Base-by-base conservation (phyloP, 805 yeast genomes). In the Metschnikowia colocasiae region DNA sequence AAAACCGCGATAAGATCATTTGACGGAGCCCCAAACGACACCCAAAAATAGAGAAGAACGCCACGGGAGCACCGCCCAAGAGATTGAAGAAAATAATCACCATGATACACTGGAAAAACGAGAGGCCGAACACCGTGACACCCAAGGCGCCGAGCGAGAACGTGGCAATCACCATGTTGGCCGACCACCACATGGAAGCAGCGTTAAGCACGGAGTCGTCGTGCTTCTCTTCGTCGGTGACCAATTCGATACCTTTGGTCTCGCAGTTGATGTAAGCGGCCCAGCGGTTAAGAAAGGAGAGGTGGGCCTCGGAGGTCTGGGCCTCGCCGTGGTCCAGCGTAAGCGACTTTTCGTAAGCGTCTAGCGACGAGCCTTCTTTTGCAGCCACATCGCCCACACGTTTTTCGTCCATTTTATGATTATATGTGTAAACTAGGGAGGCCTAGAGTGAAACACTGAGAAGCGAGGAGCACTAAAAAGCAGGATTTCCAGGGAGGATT, bases 171-270 rank as follows among this genome's bases (percentile, higher is more conserved):
- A 87, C 96, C 77, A 87, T 74, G 68, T 90, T 89, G 31, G 95
- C 95, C 6, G 95, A 85, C 58, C 85, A 76, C 96, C 96, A 90
- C 92, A 90, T 86, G 42, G 91, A 74, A 38, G 89, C 88, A 26
- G 94, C 86, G 54, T 78, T 79, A 69, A 79, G 71, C 50, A 85
- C 61, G 31, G 87, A 81, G 38, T 75, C 76, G 52, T 83, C 88
- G 39, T 78, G 75, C 63, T 87, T 83, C 65, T 87, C 92, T 38
- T 83, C 86, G 51, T 85, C 95, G 7, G 87, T 81, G 47, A 91
- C 78, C 35, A 85, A 74, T 59, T 88, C 96, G 53, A 91, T 82
- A 66, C 96, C 96, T 61, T 85, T 79, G 19, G 71, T 67, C 57
- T 73, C 77, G 19, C 73, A 75, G 46, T 70, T 71, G 52, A 73